Evolutionary conservation across 495 filamentous ascomycete species (phyloP).

Genomic region (Hyaloscypha variabilis): DNA sequence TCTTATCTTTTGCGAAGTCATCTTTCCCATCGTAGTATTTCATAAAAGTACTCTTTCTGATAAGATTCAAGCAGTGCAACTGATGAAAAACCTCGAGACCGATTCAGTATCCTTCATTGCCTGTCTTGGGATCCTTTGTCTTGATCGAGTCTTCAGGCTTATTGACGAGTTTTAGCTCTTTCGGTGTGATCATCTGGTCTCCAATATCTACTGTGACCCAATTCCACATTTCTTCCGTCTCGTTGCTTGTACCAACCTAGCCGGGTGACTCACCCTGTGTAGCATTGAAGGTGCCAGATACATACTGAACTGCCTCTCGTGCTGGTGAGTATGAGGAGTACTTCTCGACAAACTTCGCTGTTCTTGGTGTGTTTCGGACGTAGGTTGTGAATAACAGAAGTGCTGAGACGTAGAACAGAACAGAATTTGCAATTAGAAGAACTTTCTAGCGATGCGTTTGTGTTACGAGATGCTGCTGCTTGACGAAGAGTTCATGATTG

Average conservation of each 20-base stretch:
- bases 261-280: slow-evolving; percentile 3
- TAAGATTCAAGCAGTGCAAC: slow-evolving; percentile 4
- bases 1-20: slow-evolving; percentile 3
- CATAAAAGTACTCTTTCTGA: not conserved
- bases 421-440: slow-evolving; percentile 11
- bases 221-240: slow-evolving; percentile 18
- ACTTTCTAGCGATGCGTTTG: not conserved
- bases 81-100: slow-evolving; percentile 7
- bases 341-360: not conserved
- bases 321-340: slow-evolving; percentile 13
- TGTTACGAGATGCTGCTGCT: slow-evolving; percentile 7
- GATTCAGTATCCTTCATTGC: slow-evolving; percentile 7
- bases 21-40: not conserved
- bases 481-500: not conserved
- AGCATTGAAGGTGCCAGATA: slow-evolving; percentile 8
- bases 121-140: slow-evolving; percentile 5
- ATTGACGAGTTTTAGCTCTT: slow-evolving; percentile 6
- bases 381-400: slow-evolving; percentile 6
- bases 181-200: slow-evolving; percentile 3
- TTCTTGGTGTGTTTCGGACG: slow-evolving; percentile 4
- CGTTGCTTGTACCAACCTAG: slow-evolving; percentile 11
- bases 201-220: slow-evolving; percentile 8
- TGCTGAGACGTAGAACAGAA: slow-evolving; percentile 12
- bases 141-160: slow-evolving; percentile 3
- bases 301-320: slow-evolving; percentile 7